phyloP scores from a whole-genome alignment of 106 monocot species.

The Acanthochlamys bracteata region DNA sequence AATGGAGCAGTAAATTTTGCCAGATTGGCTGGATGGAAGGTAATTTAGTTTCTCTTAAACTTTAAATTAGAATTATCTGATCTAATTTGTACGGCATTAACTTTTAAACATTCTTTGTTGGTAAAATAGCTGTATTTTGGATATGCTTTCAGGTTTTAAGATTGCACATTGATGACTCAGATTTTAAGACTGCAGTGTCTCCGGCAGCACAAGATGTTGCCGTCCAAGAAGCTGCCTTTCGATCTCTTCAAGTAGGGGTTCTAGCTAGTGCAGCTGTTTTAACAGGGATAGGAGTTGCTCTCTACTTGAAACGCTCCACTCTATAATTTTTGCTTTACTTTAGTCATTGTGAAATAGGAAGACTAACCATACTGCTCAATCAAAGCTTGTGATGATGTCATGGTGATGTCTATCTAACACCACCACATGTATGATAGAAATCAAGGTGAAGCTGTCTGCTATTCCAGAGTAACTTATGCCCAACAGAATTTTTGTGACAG shows the following conservation, averaged over 20 bases:
- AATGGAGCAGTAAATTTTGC: slow-evolving; percentile 63
- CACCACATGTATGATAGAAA: neutral
- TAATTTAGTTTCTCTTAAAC: no score
- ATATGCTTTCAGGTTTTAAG: slow-evolving; percentile 80
- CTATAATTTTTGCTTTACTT: no score
- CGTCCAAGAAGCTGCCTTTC: slow-evolving; percentile 13
- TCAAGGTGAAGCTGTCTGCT: neutral
- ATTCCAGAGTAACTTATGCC: no score
- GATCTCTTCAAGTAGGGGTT: slow-evolving; percentile 23
- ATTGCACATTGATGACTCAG: slow-evolving; percentile 38
- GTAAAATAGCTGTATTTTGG: no score
- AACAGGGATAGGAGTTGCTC: slow-evolving; percentile 30
- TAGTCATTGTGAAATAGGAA: no score
- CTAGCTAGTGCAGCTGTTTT: slow-evolving; percentile 36
- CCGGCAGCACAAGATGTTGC: slow-evolving; percentile 13
- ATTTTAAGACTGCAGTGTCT: slow-evolving; percentile 8
- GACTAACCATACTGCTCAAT: no score
- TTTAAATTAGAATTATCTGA: no score
- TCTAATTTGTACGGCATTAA: no score
- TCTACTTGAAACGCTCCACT: slow-evolving; percentile 17
- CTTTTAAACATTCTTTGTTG: no score
- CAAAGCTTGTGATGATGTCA: no score
- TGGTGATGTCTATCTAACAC: neutral
- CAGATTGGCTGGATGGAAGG: slow-evolving; percentile 72
- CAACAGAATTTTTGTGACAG: no score